These are phyloP conservation scores for Patellifolia procumbens DNA, from an alignment of 179 eudicot species.

Conservation along the genomic window DNA sequence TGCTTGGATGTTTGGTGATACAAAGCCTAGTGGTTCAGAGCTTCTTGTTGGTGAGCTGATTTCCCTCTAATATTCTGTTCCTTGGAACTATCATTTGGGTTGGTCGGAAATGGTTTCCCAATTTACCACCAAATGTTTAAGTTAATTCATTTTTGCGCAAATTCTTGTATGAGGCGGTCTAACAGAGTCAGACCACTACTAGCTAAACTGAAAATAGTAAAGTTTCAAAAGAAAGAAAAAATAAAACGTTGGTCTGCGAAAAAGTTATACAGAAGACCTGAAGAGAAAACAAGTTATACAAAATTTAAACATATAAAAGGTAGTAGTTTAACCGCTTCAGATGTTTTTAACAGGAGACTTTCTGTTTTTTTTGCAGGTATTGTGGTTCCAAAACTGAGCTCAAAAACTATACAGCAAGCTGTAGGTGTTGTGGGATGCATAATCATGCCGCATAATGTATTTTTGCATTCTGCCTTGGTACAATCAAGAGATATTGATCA, in stretches of 20 bases:
- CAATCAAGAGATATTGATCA: conserved; percentile 51
- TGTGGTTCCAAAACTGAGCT: conserved; percentile 45
- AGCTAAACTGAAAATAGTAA: too few relatives aligned
- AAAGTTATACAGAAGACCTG: too few relatives aligned
- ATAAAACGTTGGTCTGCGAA: too few relatives aligned
- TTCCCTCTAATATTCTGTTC: neutral
- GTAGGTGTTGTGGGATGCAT: conserved; percentile 59
- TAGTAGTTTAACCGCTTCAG: too few relatives aligned
- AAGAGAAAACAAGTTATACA: too few relatives aligned
- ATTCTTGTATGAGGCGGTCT: too few relatives aligned
- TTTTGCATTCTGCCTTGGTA: conserved; percentile 50
- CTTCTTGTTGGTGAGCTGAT: conserved; percentile 38
- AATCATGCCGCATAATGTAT: conserved; percentile 56
- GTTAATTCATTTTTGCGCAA: too few relatives aligned
- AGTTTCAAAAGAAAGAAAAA: too few relatives aligned
- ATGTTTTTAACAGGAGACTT: too few relatives aligned
- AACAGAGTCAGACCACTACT: too few relatives aligned
- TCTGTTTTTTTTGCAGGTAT: conserved; percentile 30
- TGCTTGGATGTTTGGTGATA: conserved; percentile 57
- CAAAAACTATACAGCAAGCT: conserved; percentile 54
- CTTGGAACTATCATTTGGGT: neutral
- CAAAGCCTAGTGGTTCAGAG: conserved; percentile 49
- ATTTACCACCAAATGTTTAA: neutral
- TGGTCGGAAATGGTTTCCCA: neutral
- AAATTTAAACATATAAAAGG: too few relatives aligned